phyloP scores from a whole-genome alignment of 352 stramenopile species.

The Phytophthora agathidicida region DNA sequence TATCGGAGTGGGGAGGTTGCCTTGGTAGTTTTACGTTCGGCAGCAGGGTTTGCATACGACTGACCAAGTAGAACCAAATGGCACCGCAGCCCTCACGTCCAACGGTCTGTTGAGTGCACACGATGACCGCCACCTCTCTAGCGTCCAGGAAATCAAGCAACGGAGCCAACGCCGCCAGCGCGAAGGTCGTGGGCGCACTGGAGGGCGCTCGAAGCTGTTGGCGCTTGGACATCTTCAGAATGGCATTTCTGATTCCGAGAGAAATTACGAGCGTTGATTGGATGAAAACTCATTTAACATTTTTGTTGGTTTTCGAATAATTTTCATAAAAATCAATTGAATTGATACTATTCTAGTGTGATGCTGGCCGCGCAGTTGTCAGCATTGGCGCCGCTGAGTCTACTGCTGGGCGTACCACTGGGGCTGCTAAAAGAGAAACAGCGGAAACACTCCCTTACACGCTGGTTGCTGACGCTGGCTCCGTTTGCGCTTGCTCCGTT shows the following conservation, averaged over 20 bases:
- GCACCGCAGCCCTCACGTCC: constrained; percentile 26
- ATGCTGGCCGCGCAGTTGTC: constrained; percentile 40
- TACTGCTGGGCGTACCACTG: constrained; percentile 48
- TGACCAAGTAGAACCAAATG: constrained; percentile 54
- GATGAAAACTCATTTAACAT: constrained; percentile 13
- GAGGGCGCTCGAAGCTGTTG: constrained; percentile 13
- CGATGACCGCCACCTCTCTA: constrained; percentile 36
- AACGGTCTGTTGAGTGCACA: constrained; percentile 36
- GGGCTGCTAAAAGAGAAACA: constrained; percentile 64
- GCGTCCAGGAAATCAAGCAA: constrained; percentile 66
- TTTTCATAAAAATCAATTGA: too few relatives aligned
- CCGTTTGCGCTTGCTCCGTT: constrained; percentile 45
- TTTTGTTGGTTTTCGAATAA: constrained; percentile 6
- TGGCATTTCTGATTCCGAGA: not conserved
- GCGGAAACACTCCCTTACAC: constrained; percentile 44
- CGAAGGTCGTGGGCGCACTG: not conserved
- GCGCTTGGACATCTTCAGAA: constrained; percentile 24
- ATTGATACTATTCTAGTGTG: not conserved
- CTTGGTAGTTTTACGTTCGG: constrained; percentile 32
- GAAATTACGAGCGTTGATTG: constrained; percentile 22
- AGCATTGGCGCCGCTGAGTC: constrained; percentile 38
- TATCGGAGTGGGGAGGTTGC: constrained; percentile 26
- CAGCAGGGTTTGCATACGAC: constrained; percentile 33
- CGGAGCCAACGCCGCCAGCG: constrained; percentile 44
- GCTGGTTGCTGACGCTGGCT: constrained; percentile 47